These are phyloP conservation scores for Kwoniella mangroviensis DNA, from an alignment of 768 basidiomycete genomes.

Conservation along the genomic window DNA sequence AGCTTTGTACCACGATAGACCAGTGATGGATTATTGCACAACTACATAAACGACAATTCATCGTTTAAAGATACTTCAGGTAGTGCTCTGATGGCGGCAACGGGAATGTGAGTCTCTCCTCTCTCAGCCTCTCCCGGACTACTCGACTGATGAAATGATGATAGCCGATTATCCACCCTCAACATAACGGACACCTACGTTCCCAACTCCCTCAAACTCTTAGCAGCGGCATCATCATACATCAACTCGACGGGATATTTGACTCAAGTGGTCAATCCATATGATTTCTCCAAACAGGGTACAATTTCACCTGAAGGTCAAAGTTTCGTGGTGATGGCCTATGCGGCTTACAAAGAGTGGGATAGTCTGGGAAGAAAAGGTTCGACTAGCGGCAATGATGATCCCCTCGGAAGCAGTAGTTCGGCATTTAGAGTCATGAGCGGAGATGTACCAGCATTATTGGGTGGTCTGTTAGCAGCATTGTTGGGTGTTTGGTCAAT, in stretches of 20 bases:
- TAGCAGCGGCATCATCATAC: conserved; percentile 53
- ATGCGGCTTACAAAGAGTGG: conserved; percentile 54
- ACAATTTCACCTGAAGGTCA: conserved; percentile 55
- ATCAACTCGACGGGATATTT: conserved; percentile 59
- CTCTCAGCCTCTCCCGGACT: too few relatives aligned
- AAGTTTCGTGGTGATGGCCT: conserved; percentile 53
- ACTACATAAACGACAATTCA: conserved; percentile 57
- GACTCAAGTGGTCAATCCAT: conserved; percentile 59
- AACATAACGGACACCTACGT: conserved; percentile 56
- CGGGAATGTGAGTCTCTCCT: conserved; percentile 40
- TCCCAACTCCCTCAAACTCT: conserved; percentile 52
- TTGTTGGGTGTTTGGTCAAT: not conserved
- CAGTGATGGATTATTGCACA: conserved; percentile 56
- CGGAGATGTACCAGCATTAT: not conserved
- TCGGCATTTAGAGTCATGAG: conserved; percentile 7
- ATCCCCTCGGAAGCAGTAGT: conserved; percentile 33
- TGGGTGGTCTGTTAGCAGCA: not conserved
- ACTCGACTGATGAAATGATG: conserved; percentile 43
- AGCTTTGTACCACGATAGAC: conserved; percentile 32
- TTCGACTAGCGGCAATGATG: conserved; percentile 11
- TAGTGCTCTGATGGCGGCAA: conserved; percentile 53
- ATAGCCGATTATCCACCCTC: conserved; percentile 56
- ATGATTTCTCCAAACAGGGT: conserved; percentile 54
- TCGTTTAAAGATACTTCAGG: conserved; percentile 59
- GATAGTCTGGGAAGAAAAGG: conserved; percentile 34